A percentile compares a stretch with the other conserved stretches of the same genome.
phyloP scores from a whole-genome alignment of 345 rosid species.

The Hypericum perforatum region DNA sequence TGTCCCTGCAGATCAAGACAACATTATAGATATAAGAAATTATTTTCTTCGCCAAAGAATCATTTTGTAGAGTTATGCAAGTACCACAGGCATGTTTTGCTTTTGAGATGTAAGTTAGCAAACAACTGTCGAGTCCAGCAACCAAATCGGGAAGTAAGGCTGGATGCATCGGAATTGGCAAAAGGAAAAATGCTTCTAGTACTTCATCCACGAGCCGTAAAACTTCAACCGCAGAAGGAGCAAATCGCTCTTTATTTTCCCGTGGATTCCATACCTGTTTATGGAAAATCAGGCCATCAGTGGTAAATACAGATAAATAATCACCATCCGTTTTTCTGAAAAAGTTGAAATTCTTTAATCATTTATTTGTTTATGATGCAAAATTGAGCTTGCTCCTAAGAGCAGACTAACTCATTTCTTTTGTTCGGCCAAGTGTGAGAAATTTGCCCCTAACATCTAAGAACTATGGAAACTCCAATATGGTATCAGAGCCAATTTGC shows the following conservation, averaged over 20 bases:
- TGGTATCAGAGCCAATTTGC: too few species aligned
- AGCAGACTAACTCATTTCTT: too few species aligned
- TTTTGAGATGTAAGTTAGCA: constrained; percentile 69
- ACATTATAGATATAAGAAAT: not conserved
- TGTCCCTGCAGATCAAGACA: constrained; percentile 21
- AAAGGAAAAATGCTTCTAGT: constrained; percentile 76
- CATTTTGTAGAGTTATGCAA: too few species aligned
- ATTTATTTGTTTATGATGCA: too few species aligned
- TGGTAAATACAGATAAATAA: not conserved
- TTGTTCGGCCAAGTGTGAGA: too few species aligned
- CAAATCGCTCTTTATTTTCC: constrained; percentile 60
- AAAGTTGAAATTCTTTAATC: too few species aligned
- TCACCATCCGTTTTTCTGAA: too few species aligned
- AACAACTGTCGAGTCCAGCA: constrained; percentile 75
- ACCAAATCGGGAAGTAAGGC: constrained; percentile 81
- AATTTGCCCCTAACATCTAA: too few species aligned
- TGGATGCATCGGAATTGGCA: constrained; percentile 92
- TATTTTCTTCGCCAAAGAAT: too few species aligned
- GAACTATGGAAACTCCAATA: too few species aligned
- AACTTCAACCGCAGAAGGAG: constrained; percentile 75
- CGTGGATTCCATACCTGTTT: constrained; percentile 61
- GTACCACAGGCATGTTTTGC: constrained; percentile 92
- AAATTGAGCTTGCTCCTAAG: too few species aligned
- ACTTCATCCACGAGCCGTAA: constrained; percentile 75
- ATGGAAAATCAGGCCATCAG: constrained; percentile 13